phyloP scores from a whole-genome alignment of 73 alveolate species.

The Paramecium sexaurelia region DNA sequence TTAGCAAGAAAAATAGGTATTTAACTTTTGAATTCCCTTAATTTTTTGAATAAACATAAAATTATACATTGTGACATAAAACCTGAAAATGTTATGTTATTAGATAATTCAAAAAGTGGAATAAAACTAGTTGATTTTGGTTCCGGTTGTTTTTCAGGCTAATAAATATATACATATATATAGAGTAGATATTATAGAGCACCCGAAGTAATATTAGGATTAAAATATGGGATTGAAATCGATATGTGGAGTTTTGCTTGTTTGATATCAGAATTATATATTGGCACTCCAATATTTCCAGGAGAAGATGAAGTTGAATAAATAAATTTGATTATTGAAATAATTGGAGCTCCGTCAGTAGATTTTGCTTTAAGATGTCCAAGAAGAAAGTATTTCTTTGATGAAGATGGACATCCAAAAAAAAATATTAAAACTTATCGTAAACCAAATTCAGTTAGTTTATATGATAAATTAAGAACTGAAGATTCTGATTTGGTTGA shows the following conservation, averaged over 20 bases:
- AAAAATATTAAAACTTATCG: neutral
- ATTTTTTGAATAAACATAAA: conserved; percentile 64
- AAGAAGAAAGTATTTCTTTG: conserved; percentile 76
- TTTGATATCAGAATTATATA: conserved; percentile 85
- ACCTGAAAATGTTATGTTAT: conserved; percentile 85
- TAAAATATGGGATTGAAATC: conserved; percentile 90
- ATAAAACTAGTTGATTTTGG: conserved; percentile 89
- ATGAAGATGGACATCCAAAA: conserved; percentile 66
- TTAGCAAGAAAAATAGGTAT: conserved; percentile 77
- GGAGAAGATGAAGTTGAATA: conserved; percentile 91
- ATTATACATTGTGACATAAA: conserved; percentile 90
- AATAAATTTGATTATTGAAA: conserved; percentile 82
- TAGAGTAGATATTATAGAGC: conserved; percentile 95
- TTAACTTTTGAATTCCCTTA: conserved; percentile 76
- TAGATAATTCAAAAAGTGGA: conserved; percentile 74
- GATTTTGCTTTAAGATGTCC: conserved; percentile 74
- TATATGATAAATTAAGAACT: conserved; percentile 41
- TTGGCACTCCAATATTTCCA: conserved; percentile 91
- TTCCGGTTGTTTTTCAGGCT: conserved; percentile 79
- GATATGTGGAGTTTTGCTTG: conserved; percentile 99
- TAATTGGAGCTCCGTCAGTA: conserved; percentile 83
- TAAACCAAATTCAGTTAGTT: conserved; percentile 12
- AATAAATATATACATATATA: conserved; percentile 85
- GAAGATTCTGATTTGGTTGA: conserved; percentile 54
- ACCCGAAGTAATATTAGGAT: conserved; percentile 97